A percentile compares a stretch with the other conserved stretches of the same genome.
phyloP scores from a whole-genome alignment of 192 early-diverging fungal genomes.

The Entomortierella parvispora region DNA sequence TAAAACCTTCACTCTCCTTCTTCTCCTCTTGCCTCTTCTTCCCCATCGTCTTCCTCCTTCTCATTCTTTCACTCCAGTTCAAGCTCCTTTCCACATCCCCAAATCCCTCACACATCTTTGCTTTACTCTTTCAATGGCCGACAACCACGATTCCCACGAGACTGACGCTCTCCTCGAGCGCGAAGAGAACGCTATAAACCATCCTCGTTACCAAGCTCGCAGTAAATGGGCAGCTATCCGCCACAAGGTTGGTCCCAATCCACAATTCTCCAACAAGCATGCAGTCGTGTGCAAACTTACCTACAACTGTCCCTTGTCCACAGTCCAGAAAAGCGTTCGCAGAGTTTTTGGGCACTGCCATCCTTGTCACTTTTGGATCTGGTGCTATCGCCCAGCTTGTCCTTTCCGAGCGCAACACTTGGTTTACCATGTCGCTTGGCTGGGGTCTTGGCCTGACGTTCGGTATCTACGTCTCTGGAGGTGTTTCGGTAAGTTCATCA shows the following conservation, averaged over 20 bases:
- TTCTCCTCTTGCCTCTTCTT: not conserved
- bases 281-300: not conserved
- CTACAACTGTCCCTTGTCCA: too few relatives aligned
- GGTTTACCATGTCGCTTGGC: slow-evolving; percentile 57
- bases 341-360: slow-evolving; percentile 76
- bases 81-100: not conserved
- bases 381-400: slow-evolving; percentile 62
- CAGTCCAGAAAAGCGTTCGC: slow-evolving; percentile 55
- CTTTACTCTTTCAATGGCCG: slow-evolving; percentile 2
- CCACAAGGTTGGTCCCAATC: not conserved
- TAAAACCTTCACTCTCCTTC: not conserved
- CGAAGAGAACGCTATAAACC: not conserved
- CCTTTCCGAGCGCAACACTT: not conserved
- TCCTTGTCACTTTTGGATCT: slow-evolving; percentile 68
- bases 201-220: not conserved
- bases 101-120: too few relatives aligned
- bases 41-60: not conserved
- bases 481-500: slow-evolving; percentile 59
- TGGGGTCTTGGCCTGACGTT: slow-evolving; percentile 70
- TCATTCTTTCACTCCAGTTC: not conserved
- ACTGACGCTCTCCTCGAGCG: slow-evolving; percentile 9
- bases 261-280: not conserved
- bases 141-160: slow-evolving; percentile 1
- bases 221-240: slow-evolving; percentile 3
- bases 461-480: slow-evolving; percentile 66